These are phyloP conservation scores for Raphanus hybrid DNA, from an alignment of 441 rosid genomes.

Conservation along the genomic window DNA sequence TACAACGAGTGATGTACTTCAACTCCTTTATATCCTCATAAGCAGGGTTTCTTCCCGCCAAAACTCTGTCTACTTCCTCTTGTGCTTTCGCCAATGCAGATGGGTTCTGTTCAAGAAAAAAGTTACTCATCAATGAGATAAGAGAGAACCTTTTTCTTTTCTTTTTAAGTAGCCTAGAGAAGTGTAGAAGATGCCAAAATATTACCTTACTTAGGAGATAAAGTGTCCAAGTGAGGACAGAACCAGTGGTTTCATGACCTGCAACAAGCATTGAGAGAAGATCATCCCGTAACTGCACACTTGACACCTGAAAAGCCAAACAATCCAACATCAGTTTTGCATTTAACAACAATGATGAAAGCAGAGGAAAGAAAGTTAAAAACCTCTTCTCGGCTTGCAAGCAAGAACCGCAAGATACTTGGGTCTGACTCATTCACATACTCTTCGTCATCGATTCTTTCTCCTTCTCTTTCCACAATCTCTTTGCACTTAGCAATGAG, in stretches of 20 bases:
- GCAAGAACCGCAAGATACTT: conserved; percentile 89
- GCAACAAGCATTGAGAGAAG: conserved; percentile 95
- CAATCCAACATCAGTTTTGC: conserved; percentile 11
- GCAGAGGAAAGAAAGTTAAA: conserved; percentile 23
- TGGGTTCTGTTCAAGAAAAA: conserved; percentile 49
- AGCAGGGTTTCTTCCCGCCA: conserved; percentile 72
- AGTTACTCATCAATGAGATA: not conserved
- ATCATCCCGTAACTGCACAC: conserved; percentile 85
- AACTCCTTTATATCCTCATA: conserved; percentile 79
- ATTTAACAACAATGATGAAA: not conserved
- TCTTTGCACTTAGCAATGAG: conserved; percentile 81
- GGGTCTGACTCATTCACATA: conserved; percentile 92
- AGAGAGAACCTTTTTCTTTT: conserved; percentile 1
- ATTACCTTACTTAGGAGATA: conserved; percentile 92
- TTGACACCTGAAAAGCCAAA: conserved; percentile 63
- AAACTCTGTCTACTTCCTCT: conserved; percentile 84
- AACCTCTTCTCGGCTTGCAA: conserved; percentile 98
- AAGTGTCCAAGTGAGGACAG: conserved; percentile 91
- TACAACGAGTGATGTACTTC: conserved; percentile 83
- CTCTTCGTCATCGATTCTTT: conserved; percentile 84
- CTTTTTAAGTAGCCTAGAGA: conserved; percentile 6
- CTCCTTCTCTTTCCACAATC: conserved; percentile 91
- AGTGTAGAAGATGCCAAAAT: conserved; percentile 29
- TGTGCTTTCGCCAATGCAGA: conserved; percentile 72
- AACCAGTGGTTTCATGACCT: conserved; percentile 96